Evolutionary conservation across 305 asterid genomes (phyloP).

Genomic region (Fraxinus ornus): DNA sequence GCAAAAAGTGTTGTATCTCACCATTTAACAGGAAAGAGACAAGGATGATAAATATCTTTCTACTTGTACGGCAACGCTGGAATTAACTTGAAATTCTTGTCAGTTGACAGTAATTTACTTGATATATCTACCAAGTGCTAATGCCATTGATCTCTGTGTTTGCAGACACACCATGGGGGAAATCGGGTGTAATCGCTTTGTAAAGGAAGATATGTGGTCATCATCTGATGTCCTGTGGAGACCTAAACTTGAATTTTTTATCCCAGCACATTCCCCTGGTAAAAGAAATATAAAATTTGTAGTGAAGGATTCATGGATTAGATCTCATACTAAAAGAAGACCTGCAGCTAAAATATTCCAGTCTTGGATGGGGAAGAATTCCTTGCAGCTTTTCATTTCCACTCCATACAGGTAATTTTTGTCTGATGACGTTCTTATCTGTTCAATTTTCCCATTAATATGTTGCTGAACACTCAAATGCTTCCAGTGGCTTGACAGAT

Average conservation of each 20-base stretch:
- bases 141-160: constrained; percentile 10
- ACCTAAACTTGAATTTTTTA: constrained; percentile 44
- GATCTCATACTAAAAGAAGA: constrained; percentile 44
- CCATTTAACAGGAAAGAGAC: not conserved
- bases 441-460: constrained; percentile 31
- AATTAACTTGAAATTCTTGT: constrained; percentile 7
- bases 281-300: constrained; percentile 41
- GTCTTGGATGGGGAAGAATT: constrained; percentile 43
- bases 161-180: constrained; percentile 45
- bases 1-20: not conserved
- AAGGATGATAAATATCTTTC: not conserved
- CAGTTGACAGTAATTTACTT: constrained; percentile 5
- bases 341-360: constrained; percentile 32
- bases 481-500: constrained; percentile 85
- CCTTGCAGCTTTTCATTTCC: constrained; percentile 31
- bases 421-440: constrained; percentile 23
- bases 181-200: constrained; percentile 35
- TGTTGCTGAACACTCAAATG: constrained; percentile 87
- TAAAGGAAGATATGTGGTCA: constrained; percentile 67
- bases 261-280: constrained; percentile 42
- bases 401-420: constrained; percentile 54
- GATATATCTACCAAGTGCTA: not conserved
- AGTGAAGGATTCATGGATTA: constrained; percentile 30
- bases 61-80: not conserved
- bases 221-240: constrained; percentile 61